Evolutionary conservation across 2,329 filamentous ascomycete species (phyloP).

Genomic region (Cladophialophora yegresii): DNA sequence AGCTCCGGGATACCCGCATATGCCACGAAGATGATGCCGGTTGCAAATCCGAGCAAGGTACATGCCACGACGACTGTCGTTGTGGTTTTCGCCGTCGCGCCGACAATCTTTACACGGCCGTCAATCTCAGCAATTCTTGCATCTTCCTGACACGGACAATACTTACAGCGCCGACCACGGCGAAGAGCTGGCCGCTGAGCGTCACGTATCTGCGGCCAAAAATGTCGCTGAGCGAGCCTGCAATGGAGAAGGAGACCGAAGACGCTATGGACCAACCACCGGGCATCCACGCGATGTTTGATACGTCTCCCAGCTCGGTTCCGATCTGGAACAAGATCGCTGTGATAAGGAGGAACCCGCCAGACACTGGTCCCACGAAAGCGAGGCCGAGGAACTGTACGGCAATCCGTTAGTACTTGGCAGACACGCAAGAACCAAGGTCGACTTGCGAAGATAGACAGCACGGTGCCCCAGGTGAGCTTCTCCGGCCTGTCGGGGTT

Average conservation of each 20-base stretch:
- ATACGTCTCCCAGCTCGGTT: neutral
- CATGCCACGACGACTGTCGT: neutral
- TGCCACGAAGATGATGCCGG: constrained; percentile 6
- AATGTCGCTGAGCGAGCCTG: constrained; percentile 6
- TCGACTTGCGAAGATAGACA: constrained; percentile 7
- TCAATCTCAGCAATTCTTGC: neutral
- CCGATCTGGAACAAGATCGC: constrained; percentile 10
- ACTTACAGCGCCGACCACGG: constrained; percentile 6
- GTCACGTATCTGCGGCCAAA: constrained; percentile 14
- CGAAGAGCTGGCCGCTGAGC: constrained; percentile 8
- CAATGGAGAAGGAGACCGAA: constrained; percentile 9
- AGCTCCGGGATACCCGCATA: constrained; percentile 9
- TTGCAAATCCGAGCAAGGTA: constrained; percentile 2
- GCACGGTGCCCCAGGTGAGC: constrained; percentile 7
- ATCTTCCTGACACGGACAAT: neutral
- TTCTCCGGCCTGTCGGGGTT: constrained; percentile 14
- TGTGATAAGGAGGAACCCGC: constrained; percentile 2
- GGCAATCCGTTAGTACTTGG: neutral
- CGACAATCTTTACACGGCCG: neutral
- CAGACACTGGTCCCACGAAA: constrained; percentile 4
- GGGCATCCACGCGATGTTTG: constrained; percentile 9
- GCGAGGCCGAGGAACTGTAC: constrained; percentile 1
- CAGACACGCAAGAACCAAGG: neutral
- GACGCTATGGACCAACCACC: constrained; percentile 7
- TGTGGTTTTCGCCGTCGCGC: constrained; percentile 3